Conservation (phyloP, 1,284 basidiomycete species). For the Pascua sp. region DNA sequence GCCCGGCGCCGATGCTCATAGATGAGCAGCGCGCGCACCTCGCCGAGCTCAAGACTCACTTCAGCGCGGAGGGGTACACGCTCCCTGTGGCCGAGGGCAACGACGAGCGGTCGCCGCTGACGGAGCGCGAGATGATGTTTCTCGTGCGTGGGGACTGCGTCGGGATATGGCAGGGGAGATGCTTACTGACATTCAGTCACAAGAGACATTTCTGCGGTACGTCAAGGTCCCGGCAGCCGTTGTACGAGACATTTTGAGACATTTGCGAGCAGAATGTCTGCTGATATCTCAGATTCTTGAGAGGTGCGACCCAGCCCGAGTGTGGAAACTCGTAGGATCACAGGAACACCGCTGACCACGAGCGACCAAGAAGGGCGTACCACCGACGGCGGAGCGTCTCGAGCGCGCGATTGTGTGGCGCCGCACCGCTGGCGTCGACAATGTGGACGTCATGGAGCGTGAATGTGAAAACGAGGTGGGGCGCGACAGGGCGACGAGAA, state of each 20-base stretch:
- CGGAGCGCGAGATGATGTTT: slow-evolving; percentile 41
- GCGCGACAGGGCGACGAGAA: neutral
- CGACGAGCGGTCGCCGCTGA: slow-evolving; percentile 18
- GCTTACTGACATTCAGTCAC: neutral
- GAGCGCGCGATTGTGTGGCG: slow-evolving; percentile 40
- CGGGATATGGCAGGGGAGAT: neutral
- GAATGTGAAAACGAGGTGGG: slow-evolving; percentile 19
- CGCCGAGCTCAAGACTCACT: slow-evolving; percentile 24
- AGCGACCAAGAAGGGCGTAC: neutral
- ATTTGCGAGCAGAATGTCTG: no score
- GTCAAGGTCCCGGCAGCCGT: neutral
- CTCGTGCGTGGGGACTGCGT: slow-evolving; percentile 25
- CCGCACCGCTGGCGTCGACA: slow-evolving; percentile 33
- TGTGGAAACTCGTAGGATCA: neutral
- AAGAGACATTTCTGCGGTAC: slow-evolving; percentile 4
- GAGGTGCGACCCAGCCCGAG: neutral
- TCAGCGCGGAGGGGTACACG: slow-evolving; percentile 21
- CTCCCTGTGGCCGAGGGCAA: slow-evolving; percentile 21
- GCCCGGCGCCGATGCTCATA: neutral
- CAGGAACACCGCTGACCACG: neutral
- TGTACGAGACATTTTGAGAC: no score
- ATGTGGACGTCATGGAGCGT: slow-evolving; percentile 32
- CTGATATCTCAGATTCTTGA: neutral
- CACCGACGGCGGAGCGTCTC: slow-evolving; percentile 13
- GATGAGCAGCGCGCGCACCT: slow-evolving; percentile 1